These are phyloP conservation scores for Nakaseomyces glabratus DNA, from an alignment of 1,139 yeast species.

Conservation along the genomic window DNA sequence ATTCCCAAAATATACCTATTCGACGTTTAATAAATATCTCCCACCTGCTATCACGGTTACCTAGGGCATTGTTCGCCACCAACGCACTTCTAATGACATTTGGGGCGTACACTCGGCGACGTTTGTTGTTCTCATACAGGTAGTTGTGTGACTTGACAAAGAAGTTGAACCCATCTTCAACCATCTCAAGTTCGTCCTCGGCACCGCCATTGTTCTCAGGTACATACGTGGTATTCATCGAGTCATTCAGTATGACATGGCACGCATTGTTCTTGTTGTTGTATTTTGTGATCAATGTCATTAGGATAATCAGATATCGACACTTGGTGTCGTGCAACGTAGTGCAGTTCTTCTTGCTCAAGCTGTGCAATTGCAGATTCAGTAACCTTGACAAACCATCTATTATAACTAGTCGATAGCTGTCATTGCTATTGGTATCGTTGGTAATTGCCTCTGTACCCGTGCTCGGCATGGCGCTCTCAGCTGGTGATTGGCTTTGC, in stretches of 20 bases:
- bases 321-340: conserved; percentile 25
- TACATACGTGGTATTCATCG: conserved; percentile 29
- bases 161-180: conserved; percentile 20
- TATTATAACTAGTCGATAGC: conserved; percentile 21
- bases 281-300: conserved; percentile 26
- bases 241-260: conserved; percentile 23
- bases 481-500: not conserved
- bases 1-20: conserved; percentile 28
- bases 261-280: conserved; percentile 19
- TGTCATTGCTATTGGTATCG: conserved; percentile 3
- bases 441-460: too few species aligned
- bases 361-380: conserved; percentile 20
- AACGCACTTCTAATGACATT: conserved; percentile 27
- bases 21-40: conserved; percentile 24
- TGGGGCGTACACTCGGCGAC: conserved; percentile 11
- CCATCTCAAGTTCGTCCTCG: conserved; percentile 15
- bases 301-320: conserved; percentile 19
- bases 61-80: conserved; percentile 28
- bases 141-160: conserved; percentile 17
- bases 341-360: conserved; percentile 9
- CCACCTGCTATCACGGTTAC: conserved; percentile 28
- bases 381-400: conserved; percentile 29
- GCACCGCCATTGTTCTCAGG: conserved; percentile 12
- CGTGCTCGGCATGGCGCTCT: not conserved
- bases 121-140: conserved; percentile 1